Evolutionary conservation across 2,329 filamentous ascomycete species (phyloP).

Genomic region (Fusarium sulawesiense): DNA sequence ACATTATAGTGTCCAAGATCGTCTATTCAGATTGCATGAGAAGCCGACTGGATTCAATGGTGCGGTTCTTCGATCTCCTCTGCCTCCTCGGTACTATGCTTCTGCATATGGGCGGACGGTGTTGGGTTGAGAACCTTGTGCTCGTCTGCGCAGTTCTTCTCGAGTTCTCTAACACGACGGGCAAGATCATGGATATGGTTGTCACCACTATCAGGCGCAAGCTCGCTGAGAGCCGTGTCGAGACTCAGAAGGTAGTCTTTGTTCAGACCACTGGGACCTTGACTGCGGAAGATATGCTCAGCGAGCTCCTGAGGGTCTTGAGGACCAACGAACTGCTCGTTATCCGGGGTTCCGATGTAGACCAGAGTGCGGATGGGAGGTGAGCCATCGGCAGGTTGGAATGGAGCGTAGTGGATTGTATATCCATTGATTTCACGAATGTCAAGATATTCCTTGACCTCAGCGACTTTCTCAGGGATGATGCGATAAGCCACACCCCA

Average conservation of each 20-base stretch:
- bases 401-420: slow-evolving; percentile 89
- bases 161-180: slow-evolving; percentile 72
- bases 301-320: slow-evolving; percentile 84
- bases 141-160: slow-evolving; percentile 35
- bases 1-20: not conserved
- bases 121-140: slow-evolving; percentile 20
- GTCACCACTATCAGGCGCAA: slow-evolving; percentile 83
- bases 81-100: slow-evolving; percentile 45
- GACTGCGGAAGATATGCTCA: slow-evolving; percentile 79
- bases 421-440: slow-evolving; percentile 98
- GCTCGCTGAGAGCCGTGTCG: slow-evolving; percentile 76
- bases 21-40: slow-evolving; percentile 1
- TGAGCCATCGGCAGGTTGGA: slow-evolving; percentile 65
- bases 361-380: slow-evolving; percentile 71
- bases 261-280: slow-evolving; percentile 89
- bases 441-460: slow-evolving; percentile 91
- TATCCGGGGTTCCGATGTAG: slow-evolving; percentile 94
- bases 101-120: slow-evolving; percentile 34
- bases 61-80: slow-evolving; percentile 47
- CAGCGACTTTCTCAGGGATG: slow-evolving; percentile 73
- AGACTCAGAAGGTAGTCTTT: slow-evolving; percentile 88
- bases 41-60: not conserved
- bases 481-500: slow-evolving; percentile 97
- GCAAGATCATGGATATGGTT: slow-evolving; percentile 87
- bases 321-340: slow-evolving; percentile 89